These are phyloP conservation scores for Gamsiella multidivaricata DNA, from an alignment of 192 early-diverging fungal genomes.

Conservation along the genomic window DNA sequence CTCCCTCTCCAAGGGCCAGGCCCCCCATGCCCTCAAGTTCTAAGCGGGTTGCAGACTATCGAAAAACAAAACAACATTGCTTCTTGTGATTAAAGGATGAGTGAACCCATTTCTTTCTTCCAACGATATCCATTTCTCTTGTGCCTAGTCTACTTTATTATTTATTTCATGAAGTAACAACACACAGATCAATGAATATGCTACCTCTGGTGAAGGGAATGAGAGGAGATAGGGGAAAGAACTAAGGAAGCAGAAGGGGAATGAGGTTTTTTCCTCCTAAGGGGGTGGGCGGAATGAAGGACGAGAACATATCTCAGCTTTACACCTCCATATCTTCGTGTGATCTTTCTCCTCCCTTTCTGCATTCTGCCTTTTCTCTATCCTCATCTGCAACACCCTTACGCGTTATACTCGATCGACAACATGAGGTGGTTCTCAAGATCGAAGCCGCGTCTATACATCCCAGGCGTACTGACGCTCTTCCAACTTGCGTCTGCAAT, in stretches of 20 bases:
- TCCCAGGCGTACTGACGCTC: conserved; percentile 7
- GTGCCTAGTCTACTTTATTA: neutral
- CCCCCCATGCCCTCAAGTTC: conserved; percentile 95
- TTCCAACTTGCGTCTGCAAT: neutral
- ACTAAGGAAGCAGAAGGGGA: no score
- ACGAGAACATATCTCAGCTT: no score
- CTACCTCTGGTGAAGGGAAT: no score
- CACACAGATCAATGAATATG: no score
- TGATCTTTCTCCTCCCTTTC: conserved; percentile 2
- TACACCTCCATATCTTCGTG: no score
- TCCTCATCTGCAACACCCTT: neutral
- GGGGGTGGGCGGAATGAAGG: conserved; percentile 6
- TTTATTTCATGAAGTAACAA: neutral
- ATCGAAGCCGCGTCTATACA: conserved; percentile 6
- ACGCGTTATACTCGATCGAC: neutral
- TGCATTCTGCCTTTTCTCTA: neutral
- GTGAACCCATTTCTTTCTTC: conserved; percentile 42
- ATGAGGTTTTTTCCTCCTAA: no score
- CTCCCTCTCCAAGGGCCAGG: conserved; percentile 95
- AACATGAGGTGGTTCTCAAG: conserved; percentile 9
- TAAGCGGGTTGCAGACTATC: conserved; percentile 63
- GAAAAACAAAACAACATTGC: conserved; percentile 22
- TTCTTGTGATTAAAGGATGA: conserved; percentile 50
- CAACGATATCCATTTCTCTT: neutral
- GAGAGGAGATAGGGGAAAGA: no score